Evolutionary conservation across 1,284 basidiomycete species (phyloP).

Genomic region (Hemileia vastatrix): DNA sequence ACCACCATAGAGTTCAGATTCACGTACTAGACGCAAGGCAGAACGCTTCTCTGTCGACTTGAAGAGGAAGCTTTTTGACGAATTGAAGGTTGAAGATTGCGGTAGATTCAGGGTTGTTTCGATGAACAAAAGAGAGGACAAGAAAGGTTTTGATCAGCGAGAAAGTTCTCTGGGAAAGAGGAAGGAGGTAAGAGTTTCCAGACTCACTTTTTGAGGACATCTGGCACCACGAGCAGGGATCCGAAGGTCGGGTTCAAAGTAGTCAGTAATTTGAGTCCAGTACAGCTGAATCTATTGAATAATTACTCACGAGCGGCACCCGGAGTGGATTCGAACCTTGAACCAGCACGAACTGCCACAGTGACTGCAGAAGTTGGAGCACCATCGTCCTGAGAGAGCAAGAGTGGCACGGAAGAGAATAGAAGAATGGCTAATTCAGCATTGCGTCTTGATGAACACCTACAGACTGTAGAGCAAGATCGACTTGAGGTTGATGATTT

Average conservation of each 20-base stretch:
- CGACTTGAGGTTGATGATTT: not conserved
- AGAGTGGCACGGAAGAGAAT: not conserved
- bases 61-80: too few relatives aligned
- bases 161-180: too few relatives aligned
- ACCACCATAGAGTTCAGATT: conserved; percentile 89
- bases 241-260: too few relatives aligned
- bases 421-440: not conserved
- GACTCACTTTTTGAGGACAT: too few relatives aligned
- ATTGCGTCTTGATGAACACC: not conserved
- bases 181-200: too few relatives aligned
- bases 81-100: too few relatives aligned
- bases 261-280: not conserved
- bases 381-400: conserved; percentile 29
- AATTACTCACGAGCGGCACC: conserved; percentile 32
- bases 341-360: conserved; percentile 36
- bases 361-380: conserved; percentile 36
- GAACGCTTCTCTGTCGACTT: conserved; percentile 76
- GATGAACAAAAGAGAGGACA: too few relatives aligned
- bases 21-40: conserved; percentile 78
- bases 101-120: too few relatives aligned
- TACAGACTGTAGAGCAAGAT: not conserved
- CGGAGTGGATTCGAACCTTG: conserved; percentile 34
- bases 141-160: too few relatives aligned
- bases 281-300: too few relatives aligned
- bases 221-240: too few relatives aligned